Evolutionary conservation across 805 yeast genomes (phyloP), one percentile per base, ranked within the genome.

Genomic region (Pichia thaimueangensis): DNA sequence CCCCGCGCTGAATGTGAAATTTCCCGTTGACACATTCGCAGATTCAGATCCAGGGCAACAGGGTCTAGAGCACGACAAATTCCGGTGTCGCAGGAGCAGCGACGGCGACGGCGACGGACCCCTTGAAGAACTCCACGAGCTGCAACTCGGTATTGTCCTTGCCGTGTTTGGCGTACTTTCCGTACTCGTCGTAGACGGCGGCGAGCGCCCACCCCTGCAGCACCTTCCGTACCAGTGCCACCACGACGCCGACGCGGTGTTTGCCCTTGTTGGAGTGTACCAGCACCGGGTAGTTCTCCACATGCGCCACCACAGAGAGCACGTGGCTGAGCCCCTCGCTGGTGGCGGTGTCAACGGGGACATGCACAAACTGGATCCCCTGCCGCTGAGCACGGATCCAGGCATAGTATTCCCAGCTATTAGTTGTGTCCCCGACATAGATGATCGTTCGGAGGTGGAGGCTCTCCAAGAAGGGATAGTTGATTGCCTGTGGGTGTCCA

Each of bases 221-320:
- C 40, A 83, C 60, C 57, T 86, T 87, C 37, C 98, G 67, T 73
- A 91, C 80, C 24, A 87, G 71, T 0, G 96, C 98, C n/a, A 89
- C 94, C 32, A 89, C 68, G 1, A 93, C 89, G 0, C 97, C 97
- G 3, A 87, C 89, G 33, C 98, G 65, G 59, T 91, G 98, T 60
- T 93, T 93, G n/a, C 98, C 98, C 65, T 91, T 91, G 62, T 93
- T 87, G 4, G 96, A 87, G 60, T 93, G 97, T 11, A 91, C 75
- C 43, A 91, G 68, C 11, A 91, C 78, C 1, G 98, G 98, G 58
- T 83, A 86, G 58, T 88, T 88, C 12, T 79, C 76, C 36, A 69
- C 69, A 53, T 82, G 74, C 25, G 80, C 58, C 37, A 84, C 68
- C 29, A 82, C 54, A 43, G 73, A 68, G 32, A 88, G 71, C 24